Percentiles rank a stretch among this genome's conserved stretches.
Evolutionary conservation across 495 filamentous ascomycete species (phyloP).

Genomic region (Wilcoxina mikolae): DNA sequence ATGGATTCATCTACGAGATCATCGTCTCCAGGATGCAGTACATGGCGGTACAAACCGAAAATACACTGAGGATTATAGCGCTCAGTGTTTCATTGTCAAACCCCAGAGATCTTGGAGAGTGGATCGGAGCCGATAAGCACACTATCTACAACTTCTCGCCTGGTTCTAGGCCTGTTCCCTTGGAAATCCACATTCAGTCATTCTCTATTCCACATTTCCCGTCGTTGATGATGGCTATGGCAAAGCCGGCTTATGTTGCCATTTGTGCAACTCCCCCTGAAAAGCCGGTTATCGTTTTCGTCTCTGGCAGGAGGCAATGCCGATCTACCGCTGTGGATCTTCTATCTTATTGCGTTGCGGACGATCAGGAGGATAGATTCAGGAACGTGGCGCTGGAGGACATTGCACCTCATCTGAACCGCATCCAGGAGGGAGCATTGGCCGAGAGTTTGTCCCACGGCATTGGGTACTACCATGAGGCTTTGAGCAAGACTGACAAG

Average conservation of each 20-base stretch:
- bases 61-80: conserved; percentile 72
- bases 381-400: conserved; percentile 65
- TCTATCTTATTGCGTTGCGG: conserved; percentile 64
- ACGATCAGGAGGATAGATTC: conserved; percentile 90
- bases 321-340: conserved; percentile 82
- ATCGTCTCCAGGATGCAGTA: conserved; percentile 96
- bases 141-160: conserved; percentile 98
- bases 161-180: conserved; percentile 65
- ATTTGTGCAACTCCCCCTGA: conserved; percentile 72
- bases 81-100: conserved; percentile 88
- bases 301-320: conserved; percentile 83
- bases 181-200: conserved; percentile 91
- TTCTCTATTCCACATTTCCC: conserved; percentile 95
- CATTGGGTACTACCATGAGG: conserved; percentile 95
- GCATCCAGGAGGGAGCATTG: conserved; percentile 70
- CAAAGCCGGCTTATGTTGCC: conserved; percentile 75
- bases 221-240: conserved; percentile 96
- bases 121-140: conserved; percentile 98
- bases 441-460: conserved; percentile 88
- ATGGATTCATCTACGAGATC: conserved; percentile 85
- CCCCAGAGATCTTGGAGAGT: conserved; percentile 86
- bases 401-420: conserved; percentile 63
- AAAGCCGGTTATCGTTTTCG: conserved; percentile 80
- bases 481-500: conserved; percentile 74
- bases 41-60: conserved; percentile 76